phyloP scores from a whole-genome alignment of 805 yeast species.

The Soucietia sequanensis region DNA sequence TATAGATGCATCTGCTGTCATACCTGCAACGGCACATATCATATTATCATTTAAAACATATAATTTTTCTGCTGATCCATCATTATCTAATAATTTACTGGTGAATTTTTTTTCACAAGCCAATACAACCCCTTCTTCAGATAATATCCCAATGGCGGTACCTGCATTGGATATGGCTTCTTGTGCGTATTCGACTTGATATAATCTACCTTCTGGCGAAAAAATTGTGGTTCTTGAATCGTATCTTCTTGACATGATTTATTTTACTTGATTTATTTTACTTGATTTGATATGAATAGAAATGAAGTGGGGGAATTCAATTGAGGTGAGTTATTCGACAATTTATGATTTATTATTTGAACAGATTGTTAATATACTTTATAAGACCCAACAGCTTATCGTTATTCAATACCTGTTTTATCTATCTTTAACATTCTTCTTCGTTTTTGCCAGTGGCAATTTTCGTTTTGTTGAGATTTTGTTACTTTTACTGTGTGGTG shows the following conservation, averaged over 20 bases:
- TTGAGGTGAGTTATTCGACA: too few species aligned
- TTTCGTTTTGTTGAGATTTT: too few species aligned
- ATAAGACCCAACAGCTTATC: too few species aligned
- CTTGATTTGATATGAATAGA: too few species aligned
- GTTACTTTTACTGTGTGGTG: too few species aligned
- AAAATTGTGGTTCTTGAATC: conserved; percentile 98
- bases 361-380: too few species aligned
- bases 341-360: too few species aligned
- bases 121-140: conserved; percentile 84
- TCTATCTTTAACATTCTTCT: too few species aligned
- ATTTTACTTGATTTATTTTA: too few species aligned
- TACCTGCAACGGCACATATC: conserved; percentile 95
- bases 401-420: too few species aligned
- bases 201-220: conserved; percentile 97
- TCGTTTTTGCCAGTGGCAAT: too few species aligned
- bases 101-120: conserved; percentile 98
- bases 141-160: conserved; percentile 75
- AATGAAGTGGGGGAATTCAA: too few species aligned
- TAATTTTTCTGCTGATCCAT: conserved; percentile 88
- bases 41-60: conserved; percentile 80
- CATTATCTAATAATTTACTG: conserved; percentile 88
- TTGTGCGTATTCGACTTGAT: conserved; percentile 95
- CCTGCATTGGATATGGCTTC: conserved; percentile 88
- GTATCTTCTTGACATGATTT: conserved; percentile 89
- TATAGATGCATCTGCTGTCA: conserved; percentile 95